A percentile compares a stretch with the other conserved stretches of the same genome.
These are phyloP conservation scores for Phragmites australis DNA, from an alignment of 176 grass and related monocot species.

Conservation along the genomic window DNA sequence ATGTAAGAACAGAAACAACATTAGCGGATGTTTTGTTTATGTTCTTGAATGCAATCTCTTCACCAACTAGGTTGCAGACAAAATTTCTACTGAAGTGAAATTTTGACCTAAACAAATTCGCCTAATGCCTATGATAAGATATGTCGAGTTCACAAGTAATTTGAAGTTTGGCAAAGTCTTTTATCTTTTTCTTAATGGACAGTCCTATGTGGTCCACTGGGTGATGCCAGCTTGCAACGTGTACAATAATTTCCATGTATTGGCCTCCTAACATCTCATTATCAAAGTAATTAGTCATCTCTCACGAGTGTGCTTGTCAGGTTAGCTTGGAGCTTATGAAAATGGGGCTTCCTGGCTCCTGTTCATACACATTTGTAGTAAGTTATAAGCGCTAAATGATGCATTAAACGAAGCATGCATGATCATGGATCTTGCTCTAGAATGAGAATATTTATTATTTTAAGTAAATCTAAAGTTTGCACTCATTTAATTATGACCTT, in stretches of 20 bases:
- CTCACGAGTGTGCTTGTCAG: not conserved
- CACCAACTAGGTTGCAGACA: not conserved
- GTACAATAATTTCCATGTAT: not conserved
- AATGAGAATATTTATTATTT: slow-evolving; percentile 1
- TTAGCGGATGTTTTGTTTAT: not conserved
- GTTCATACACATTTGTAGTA: no score
- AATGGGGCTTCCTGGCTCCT: not conserved
- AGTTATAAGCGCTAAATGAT: slow-evolving; percentile 16
- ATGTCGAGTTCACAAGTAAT: not conserved
- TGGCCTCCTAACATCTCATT: not conserved
- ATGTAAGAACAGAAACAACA: not conserved
- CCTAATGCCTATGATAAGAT: no score
- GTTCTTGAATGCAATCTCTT: not conserved
- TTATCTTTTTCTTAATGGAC: not conserved
- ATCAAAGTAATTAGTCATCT: not conserved
- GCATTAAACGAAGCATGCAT: not conserved
- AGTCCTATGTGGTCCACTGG: not conserved
- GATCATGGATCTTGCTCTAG: not conserved
- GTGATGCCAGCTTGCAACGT: not conserved
- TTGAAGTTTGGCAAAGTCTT: not conserved
- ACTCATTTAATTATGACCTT: not conserved
- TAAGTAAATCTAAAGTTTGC: not conserved
- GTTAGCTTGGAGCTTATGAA: not conserved
- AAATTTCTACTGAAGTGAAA: not conserved
- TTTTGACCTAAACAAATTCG: not conserved